These are phyloP conservation scores for Clohesyomyces aquaticus DNA, from an alignment of 495 filamentous ascomycete species.

Conservation along the genomic window DNA sequence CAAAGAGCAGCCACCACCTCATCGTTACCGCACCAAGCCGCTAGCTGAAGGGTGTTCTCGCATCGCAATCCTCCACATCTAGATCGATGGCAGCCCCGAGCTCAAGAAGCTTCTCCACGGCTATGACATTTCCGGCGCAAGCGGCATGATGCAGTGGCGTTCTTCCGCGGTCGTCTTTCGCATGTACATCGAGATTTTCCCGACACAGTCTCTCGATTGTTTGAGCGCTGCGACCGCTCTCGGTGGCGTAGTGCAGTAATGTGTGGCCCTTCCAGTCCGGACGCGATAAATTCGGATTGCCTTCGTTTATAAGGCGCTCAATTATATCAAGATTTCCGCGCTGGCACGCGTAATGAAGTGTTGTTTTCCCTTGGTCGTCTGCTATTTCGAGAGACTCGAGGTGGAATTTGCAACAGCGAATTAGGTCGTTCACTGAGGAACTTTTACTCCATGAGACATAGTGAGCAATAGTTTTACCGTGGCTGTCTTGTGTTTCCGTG, in stretches of 20 bases:
- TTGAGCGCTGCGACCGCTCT: background rate
- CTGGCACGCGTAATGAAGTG: background rate
- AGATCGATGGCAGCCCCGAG: background rate
- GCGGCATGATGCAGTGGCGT: slow-evolving; percentile 13
- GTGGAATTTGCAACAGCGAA: background rate
- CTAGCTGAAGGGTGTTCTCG: too few relatives aligned
- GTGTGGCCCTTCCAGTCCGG: slow-evolving; percentile 6
- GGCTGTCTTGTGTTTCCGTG: background rate
- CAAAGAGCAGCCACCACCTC: too few relatives aligned
- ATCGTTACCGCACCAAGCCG: too few relatives aligned
- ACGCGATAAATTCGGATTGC: background rate
- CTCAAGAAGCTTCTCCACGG: slow-evolving; percentile 1
- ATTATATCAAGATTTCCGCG: slow-evolving; percentile 6
- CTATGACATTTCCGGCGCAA: background rate
- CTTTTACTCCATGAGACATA: slow-evolving; percentile 3
- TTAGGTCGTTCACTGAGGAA: background rate
- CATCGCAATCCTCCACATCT: background rate
- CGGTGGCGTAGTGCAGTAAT: slow-evolving; percentile 8
- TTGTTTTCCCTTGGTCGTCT: background rate
- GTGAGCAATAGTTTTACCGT: slow-evolving; percentile 9
- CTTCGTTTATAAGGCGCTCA: background rate
- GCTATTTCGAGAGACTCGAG: background rate
- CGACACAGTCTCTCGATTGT: slow-evolving; percentile 5
- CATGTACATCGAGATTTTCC: background rate
- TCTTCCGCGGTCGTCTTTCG: background rate